A percentile compares a stretch with the other conserved stretches of the same genome.
Conservation (phyloP, 1,139 yeast species). For the Pichia sp. region DNA sequence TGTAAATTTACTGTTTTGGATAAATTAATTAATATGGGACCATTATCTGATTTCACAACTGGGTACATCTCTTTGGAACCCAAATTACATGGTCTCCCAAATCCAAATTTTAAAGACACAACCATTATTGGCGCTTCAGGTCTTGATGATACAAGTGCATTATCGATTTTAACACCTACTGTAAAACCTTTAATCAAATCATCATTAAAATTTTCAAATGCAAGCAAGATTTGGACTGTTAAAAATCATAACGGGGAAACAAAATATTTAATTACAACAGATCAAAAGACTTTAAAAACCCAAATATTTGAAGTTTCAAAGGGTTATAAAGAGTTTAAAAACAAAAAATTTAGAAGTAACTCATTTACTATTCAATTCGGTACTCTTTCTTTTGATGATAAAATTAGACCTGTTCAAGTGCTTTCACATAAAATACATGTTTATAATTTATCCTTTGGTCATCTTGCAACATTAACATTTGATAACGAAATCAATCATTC, state of each 20-base stretch:
- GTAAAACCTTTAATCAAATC: conserved; percentile 62
- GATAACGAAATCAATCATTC: conserved; percentile 49
- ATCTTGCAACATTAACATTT: conserved; percentile 27
- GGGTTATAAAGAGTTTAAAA: conserved; percentile 57
- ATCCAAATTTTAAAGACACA: conserved; percentile 60
- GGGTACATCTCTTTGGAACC: conserved; percentile 56
- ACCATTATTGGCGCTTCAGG: conserved; percentile 74
- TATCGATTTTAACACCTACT: conserved; percentile 59
- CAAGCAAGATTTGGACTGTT: conserved; percentile 71
- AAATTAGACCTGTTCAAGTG: conserved; percentile 65
- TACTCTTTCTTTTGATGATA: conserved; percentile 27
- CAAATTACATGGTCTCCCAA: conserved; percentile 53
- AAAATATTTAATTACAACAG: conserved; percentile 69
- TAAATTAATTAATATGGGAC: conserved; percentile 61
- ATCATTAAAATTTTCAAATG: conserved; percentile 68
- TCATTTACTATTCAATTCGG: conserved; percentile 63
- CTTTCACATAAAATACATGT: conserved; percentile 60
- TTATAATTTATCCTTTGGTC: conserved; percentile 59
- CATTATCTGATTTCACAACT: conserved; percentile 61
- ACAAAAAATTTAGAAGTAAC: conserved; percentile 58
- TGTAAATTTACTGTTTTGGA: conserved; percentile 45
- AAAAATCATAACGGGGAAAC: conserved; percentile 36
- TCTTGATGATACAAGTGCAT: conserved; percentile 42
- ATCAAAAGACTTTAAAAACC: conserved; percentile 54
- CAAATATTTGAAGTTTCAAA: conserved; percentile 69